Base-by-base conservation (phyloP, 1,284 basidiomycete species). In the Chiua sp. region DNA sequence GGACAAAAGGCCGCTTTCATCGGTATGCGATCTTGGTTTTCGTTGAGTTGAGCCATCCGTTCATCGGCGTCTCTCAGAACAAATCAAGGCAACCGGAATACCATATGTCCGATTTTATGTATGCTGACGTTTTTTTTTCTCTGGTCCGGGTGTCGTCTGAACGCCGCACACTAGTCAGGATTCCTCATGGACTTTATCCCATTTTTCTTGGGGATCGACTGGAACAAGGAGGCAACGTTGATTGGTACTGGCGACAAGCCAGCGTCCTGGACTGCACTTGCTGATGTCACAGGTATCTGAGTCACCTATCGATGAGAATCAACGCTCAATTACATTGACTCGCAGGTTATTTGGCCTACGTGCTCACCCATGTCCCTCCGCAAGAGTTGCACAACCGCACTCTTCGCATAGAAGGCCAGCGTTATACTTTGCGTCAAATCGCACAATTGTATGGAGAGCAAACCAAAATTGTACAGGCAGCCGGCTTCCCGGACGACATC, bases 331-430 rank as follows among this genome's bases (percentile, higher is more conserved):
- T n/a, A 7, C 13, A 13, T 33, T 48, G n/a, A n/a, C n/a, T n/a
- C n/a, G 23, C 59, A 55, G 65, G 70, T 35, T 79, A 70, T 66
- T 53, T 75, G 28, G 73, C 70, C 12, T 68, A 75, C 54, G 67
- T 73, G 33, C 63, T 78, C 28, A 71, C 71, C 18, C 60, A 67
- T 32, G 61, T 71, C 30, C 63, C 68, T 20, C 55, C 48, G 12
- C 57, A 63, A 49, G 63, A 74, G 26, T 55, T 77, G 42, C 55
- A 65, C 8, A 60, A 70, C 59, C 59, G 60, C 32, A 65, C 60
- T 12, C 62, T 79, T 62, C 68, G 71, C 39, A 68, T 78, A 18
- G 68, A 78, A 59, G 74, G 72, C 3, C 68, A 75, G 47, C 74
- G 66, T 39, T 55, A 15, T 16, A 62, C 6, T 33, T 57, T 59